A percentile compares a stretch with the other conserved stretches of the same genome.
phyloP scores from a whole-genome alignment of 2,329 filamentous ascomycete genomes.

The Hypoxylon sp. region DNA sequence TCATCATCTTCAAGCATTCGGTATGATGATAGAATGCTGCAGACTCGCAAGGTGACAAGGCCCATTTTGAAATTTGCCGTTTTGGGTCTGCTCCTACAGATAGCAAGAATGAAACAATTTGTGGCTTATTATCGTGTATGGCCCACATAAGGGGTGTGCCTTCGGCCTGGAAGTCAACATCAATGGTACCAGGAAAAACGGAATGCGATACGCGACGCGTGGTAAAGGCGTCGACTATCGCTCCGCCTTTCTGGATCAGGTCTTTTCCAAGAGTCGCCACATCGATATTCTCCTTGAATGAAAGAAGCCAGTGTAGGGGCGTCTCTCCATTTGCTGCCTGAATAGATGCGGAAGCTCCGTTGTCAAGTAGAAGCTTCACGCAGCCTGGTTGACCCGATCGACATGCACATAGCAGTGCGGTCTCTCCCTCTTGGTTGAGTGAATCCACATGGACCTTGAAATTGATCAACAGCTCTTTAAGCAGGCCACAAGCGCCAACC shows the following conservation, averaged over 20 bases:
- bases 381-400: background rate
- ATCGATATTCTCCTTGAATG: slow-evolving; percentile 4
- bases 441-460: slow-evolving; percentile 1
- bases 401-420: slow-evolving; percentile 1
- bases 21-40: slow-evolving; percentile 6
- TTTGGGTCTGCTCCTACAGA: slow-evolving; percentile 10
- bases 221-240: slow-evolving; percentile 8
- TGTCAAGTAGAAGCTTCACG: slow-evolving; percentile 11
- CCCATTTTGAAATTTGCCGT: background rate
- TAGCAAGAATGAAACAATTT: slow-evolving; percentile 5
- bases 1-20: slow-evolving; percentile 10
- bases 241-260: background rate
- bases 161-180: slow-evolving; percentile 6
- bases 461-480: slow-evolving; percentile 2
- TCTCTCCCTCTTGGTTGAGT: slow-evolving; percentile 2
- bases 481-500: background rate
- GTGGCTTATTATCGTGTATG: slow-evolving; percentile 3
- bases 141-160: slow-evolving; percentile 9
- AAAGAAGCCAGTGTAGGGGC: slow-evolving; percentile 4
- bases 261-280: background rate
- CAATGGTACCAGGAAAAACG: background rate
- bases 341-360: slow-evolving; percentile 6
- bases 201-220: slow-evolving; percentile 9
- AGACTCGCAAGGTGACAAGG: background rate
- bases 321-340: slow-evolving; percentile 5